Conservation (phyloP, 441 rosid species). For the Corymbia citriodora region DNA sequence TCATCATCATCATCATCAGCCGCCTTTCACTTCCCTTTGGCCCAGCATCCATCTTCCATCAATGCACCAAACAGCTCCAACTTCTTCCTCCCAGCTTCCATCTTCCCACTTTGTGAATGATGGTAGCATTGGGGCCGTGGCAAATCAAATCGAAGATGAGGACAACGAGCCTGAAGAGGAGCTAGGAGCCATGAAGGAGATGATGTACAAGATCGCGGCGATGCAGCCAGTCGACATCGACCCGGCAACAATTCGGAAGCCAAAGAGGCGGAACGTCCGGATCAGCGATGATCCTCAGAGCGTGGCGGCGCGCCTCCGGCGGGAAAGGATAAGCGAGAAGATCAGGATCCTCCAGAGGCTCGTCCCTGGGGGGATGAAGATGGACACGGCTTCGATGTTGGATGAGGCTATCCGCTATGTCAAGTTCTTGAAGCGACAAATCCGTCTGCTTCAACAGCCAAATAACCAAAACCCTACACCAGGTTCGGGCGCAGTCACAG, state of each 20-base stretch:
- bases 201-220: conserved; percentile 83
- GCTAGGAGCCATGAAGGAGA: conserved; percentile 76
- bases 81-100: conserved; percentile 20
- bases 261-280: conserved; percentile 70
- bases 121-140: conserved; percentile 8
- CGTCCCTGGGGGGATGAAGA: conserved; percentile 80
- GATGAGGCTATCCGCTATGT: conserved; percentile 87
- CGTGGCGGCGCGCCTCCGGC: conserved; percentile 74
- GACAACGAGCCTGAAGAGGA: conserved; percentile 57
- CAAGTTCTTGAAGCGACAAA: conserved; percentile 82
- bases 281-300: conserved; percentile 89
- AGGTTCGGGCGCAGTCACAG: background rate
- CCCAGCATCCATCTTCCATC: conserved; percentile 16
- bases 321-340: conserved; percentile 82
- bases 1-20: conserved; percentile 19
- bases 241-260: conserved; percentile 64
- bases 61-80: conserved; percentile 14
- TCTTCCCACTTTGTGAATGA: background rate
- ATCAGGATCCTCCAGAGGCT: conserved; percentile 79
- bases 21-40: conserved; percentile 25
- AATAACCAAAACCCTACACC: background rate
- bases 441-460: conserved; percentile 52
- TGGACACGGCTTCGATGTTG: conserved; percentile 91
- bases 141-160: conserved; percentile 13
- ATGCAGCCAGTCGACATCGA: conserved; percentile 90